Evolutionary conservation across 2,329 filamentous ascomycete species (phyloP), one percentile per base, ranked within the genome.

Genomic region (Neonectria neomacrospora): DNA sequence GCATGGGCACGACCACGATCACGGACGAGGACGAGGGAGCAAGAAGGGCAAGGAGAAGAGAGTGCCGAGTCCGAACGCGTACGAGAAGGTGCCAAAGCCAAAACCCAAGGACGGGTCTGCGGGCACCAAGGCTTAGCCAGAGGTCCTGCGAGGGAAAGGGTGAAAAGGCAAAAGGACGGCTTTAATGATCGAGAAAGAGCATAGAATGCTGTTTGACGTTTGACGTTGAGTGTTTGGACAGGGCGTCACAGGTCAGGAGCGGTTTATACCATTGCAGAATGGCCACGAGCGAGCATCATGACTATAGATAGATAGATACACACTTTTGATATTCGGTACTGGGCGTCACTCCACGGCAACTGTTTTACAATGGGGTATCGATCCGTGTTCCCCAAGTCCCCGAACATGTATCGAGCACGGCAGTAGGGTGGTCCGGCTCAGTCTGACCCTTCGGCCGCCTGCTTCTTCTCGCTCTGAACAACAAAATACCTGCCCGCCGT

Each of bases 401-500:
- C 14, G 7, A 54, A 45, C 20, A 34, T 45, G 16, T 23, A 39
- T 42, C 34, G 37, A 10, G 20, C 50, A 44, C 16, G 14, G 22
- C 16, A 41, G 37, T 11, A 28, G 12, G 23, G 9, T 22, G 8
- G 18, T 20, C 4, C 9, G 20, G n/a, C 32, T 70, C 51, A 69
- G 14, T 66, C 67, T 30, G 52, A 59, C n/a, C 63, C 61, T 44
- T 74, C 70, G 41, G 69, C 68, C 18, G 70, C 67, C 20, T 72
- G 67, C 59, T 78, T 76, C 66, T 83, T 85, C 34, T 82, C 83
- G 68, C 86, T 89, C 67, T 92, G 87, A 2, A 96, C 93, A 8
- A 95, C 88, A 70, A 96, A 95, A 72, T 90, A 96, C 67, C 85
- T 87, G 14, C 91, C 92, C 5, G 85, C 85, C 57, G 83, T 93